Percentiles rank a stretch among this genome's conserved stretches.
Evolutionary conservation across 108 stramenopile species (phyloP).

Genomic region (Cylindrotheca closterium): DNA sequence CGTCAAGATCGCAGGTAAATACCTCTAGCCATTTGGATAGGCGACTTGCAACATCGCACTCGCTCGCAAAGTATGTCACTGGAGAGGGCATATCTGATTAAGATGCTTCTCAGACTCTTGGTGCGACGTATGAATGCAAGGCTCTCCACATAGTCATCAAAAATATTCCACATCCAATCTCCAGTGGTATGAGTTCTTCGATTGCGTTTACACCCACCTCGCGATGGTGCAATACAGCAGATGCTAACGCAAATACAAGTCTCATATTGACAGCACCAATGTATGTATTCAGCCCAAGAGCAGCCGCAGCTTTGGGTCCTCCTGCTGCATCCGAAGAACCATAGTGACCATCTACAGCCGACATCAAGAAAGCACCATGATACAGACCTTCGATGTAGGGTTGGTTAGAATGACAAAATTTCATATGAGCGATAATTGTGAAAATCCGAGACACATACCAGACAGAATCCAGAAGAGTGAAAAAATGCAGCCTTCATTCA

Average conservation of each 20-base stretch:
- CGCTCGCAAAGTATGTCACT: too few species aligned
- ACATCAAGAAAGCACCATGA: constrained; percentile 57
- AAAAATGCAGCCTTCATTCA: constrained; percentile 61
- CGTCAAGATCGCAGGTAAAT: too few species aligned
- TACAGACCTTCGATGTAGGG: too few species aligned
- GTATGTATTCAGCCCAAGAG: constrained; percentile 52
- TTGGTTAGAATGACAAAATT: too few species aligned
- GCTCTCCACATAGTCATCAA: constrained; percentile 64
- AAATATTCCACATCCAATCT: constrained; percentile 55
- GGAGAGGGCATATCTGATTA: too few species aligned
- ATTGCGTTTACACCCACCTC: constrained; percentile 37
- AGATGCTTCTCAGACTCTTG: constrained; percentile 31
- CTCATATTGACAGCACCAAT: constrained; percentile 49
- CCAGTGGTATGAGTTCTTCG: constrained; percentile 62
- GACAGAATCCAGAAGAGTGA: constrained; percentile 54
- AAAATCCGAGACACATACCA: too few species aligned
- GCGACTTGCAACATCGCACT: too few species aligned
- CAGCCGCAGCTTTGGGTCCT: constrained; percentile 55
- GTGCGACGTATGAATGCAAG: constrained; percentile 45
- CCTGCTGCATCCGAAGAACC: constrained; percentile 38
- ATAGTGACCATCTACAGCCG: constrained; percentile 68
- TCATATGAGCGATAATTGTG: too few species aligned
- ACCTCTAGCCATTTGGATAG: too few species aligned
- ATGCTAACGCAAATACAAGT: constrained; percentile 42
- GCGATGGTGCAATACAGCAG: constrained; percentile 50